A percentile compares a stretch with the other conserved stretches of the same genome.
Evolutionary conservation across 257 asterid species (phyloP).

Genomic region (Scutellaria galericulata): DNA sequence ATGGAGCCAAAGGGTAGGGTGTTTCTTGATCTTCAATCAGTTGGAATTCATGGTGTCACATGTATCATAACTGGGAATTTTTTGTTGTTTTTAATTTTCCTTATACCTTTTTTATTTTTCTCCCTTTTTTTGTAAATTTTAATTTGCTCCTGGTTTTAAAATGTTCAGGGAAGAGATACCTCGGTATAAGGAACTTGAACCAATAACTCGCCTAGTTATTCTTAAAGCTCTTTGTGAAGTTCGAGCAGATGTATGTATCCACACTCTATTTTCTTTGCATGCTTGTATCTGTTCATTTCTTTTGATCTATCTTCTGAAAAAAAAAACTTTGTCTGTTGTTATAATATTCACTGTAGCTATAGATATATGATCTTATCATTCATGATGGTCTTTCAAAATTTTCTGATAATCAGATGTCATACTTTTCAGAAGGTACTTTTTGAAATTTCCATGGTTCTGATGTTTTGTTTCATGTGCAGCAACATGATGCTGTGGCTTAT

Average conservation of each 20-base stretch:
- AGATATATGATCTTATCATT: slow-evolving; percentile 3
- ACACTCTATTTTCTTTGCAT: slow-evolving; percentile 24
- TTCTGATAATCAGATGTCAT: slow-evolving; percentile 15
- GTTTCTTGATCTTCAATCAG: slow-evolving; percentile 26
- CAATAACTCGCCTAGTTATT: slow-evolving; percentile 65
- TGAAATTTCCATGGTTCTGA: slow-evolving; percentile 25
- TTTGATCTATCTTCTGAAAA: slow-evolving; percentile 1
- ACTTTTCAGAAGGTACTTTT: slow-evolving; percentile 20
- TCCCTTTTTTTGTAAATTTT: background rate
- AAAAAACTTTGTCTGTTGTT: background rate
- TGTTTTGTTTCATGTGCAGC: slow-evolving; percentile 51
- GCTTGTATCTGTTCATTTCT: slow-evolving; percentile 22
- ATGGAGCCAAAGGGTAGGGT: slow-evolving; percentile 72
- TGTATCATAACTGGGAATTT: slow-evolving; percentile 1
- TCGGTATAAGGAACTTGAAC: slow-evolving; percentile 72
- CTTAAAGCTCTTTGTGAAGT: slow-evolving; percentile 94
- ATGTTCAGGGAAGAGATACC: slow-evolving; percentile 73
- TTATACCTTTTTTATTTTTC: too few species aligned
- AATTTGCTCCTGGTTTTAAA: slow-evolving; percentile 22
- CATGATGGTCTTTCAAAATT: background rate
- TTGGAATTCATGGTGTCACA: slow-evolving; percentile 28
- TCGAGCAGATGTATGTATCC: slow-evolving; percentile 75
- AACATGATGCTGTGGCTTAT: slow-evolving; percentile 64
- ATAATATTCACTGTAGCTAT: background rate
- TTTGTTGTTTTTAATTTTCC: background rate